Evolutionary conservation across 257 asterid genomes (phyloP).

Genomic region (Fraxinus anomala): DNA sequence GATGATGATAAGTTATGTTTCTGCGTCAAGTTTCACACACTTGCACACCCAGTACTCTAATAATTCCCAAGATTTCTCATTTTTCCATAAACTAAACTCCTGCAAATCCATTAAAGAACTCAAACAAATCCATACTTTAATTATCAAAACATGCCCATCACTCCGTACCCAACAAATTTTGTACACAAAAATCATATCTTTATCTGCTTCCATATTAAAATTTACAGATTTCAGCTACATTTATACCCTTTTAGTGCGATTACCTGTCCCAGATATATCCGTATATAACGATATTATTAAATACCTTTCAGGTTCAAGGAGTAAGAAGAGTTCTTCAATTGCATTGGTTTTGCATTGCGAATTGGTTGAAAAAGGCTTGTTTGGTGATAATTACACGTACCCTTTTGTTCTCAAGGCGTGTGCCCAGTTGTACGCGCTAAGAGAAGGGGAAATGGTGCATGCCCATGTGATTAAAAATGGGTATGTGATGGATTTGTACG

Average conservation of each 20-base stretch:
- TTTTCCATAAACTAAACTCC: conserved; percentile 27
- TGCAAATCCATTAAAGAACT: conserved; percentile 40
- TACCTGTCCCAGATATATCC: conserved; percentile 25
- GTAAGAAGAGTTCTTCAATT: conserved; percentile 19
- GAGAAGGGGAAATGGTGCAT: conserved; percentile 38
- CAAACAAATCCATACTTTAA: conserved; percentile 34
- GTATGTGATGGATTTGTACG: conserved; percentile 41
- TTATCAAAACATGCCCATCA: conserved; percentile 34
- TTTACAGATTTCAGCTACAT: conserved; percentile 32
- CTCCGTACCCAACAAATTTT: conserved; percentile 35
- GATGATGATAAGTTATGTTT: conserved; percentile 9
- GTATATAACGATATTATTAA: conserved; percentile 32
- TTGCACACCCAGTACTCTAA: not conserved
- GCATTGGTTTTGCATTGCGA: conserved; percentile 29
- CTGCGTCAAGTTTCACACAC: conserved; percentile 4
- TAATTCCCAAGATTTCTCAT: conserved; percentile 12
- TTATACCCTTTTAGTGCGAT: conserved; percentile 32
- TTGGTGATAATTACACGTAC: conserved; percentile 41
- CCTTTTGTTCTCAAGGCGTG: conserved; percentile 49
- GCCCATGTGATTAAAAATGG: conserved; percentile 40
- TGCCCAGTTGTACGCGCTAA: conserved; percentile 29
- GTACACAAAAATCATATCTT: conserved; percentile 34
- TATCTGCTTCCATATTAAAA: conserved; percentile 33
- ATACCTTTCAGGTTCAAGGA: conserved; percentile 23
- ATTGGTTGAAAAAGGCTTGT: conserved; percentile 34